These are phyloP conservation scores for Boletellus emodensis DNA, from an alignment of 768 basidiomycete genomes.

Conservation along the genomic window DNA sequence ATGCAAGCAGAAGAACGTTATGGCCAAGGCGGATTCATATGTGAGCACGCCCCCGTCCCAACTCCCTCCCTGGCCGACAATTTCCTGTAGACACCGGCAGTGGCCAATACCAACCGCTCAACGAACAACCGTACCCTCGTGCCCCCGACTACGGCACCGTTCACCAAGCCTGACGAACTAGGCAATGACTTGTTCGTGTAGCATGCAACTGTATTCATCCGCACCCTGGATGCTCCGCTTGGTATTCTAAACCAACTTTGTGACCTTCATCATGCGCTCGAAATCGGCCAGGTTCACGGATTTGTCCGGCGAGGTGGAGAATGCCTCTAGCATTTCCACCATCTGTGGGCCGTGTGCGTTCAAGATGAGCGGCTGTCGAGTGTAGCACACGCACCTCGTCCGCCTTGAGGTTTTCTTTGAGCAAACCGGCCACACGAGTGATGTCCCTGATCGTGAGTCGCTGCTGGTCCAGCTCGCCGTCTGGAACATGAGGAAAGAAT, in stretches of 20 bases:
- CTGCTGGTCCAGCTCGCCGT: constrained; percentile 45
- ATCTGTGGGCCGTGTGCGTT: constrained; percentile 45
- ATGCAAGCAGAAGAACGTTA: constrained; percentile 84
- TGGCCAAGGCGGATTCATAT: constrained; percentile 70
- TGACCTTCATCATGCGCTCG: constrained; percentile 65
- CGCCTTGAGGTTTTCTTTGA: constrained; percentile 68
- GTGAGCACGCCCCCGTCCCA: constrained; percentile 41
- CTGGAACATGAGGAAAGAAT: constrained; percentile 61
- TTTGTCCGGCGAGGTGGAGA: constrained; percentile 67
- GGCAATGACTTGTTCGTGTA: not conserved
- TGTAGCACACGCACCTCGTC: constrained; percentile 55
- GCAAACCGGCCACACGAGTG: constrained; percentile 50
- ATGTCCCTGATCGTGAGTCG: constrained; percentile 67
- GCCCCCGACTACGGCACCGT: constrained; percentile 37
- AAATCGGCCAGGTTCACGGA: constrained; percentile 69
- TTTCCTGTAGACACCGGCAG: constrained; percentile 33
- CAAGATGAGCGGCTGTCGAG: not conserved
- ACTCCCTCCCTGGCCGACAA: not conserved
- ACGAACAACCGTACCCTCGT: constrained; percentile 15
- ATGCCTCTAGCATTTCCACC: constrained; percentile 74
- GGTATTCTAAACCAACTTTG: constrained; percentile 32
- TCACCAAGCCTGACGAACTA: constrained; percentile 8
- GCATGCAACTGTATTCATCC: constrained; percentile 2
- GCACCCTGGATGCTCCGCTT: not conserved
- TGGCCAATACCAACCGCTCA: constrained; percentile 34